Base-by-base conservation (phyloP, 1,284 basidiomycete genomes). In the Ceratobasidium sp. region DNA sequence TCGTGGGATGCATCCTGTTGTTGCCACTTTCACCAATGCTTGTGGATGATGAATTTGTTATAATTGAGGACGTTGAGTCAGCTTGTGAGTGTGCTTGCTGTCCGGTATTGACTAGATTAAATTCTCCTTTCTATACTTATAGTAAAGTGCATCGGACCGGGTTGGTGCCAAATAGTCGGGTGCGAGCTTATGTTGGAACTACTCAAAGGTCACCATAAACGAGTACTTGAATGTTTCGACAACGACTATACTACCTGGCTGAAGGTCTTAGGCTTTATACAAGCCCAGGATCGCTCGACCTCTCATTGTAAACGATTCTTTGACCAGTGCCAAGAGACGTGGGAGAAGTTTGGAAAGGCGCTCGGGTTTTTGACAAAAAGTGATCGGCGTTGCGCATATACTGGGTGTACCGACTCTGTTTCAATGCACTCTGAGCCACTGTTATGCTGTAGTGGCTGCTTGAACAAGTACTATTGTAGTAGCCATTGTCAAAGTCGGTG, bases 181-280 rank as follows among this genome's bases (percentile, higher is more conserved):
- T 56, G 53, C n/a, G 53, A 56, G n/a, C n/a, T 56, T 12, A 56
- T 56, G 53, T 23, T 56, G n/a, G 53, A 56, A 26, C 53, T 56
- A 23, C 53, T 56, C 12, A 56, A 56, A 26, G 23, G 6, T 56
- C 53, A 56, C 12, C n/a, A 56, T 23, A 23, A 56, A 6, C n/a
- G n/a, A 26, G 53, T 26, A 23, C n/a, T 56, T 56, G 53, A 56
- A 56, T 56, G 53, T 23, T 56, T 56, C 53, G n/a, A 56, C 53
- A 23, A 56, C 23, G 53, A 56, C 12, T 56, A 56, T 26, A 23
- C 53, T 26, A 56, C 53, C 23, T 56, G 53, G 53, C 53, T 56
- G n/a, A 56, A 56, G 23, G 53, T 56, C 53, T 23, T 56, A 5
- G n/a, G 53, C n/a, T 56, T 56, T 56, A 10, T 56, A 12, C 53